Percentiles rank a stretch among this genome's conserved stretches.
Evolutionary conservation across 2,329 filamentous ascomycete species (phyloP).

Genomic region (Cryphonectria nitschkei): DNA sequence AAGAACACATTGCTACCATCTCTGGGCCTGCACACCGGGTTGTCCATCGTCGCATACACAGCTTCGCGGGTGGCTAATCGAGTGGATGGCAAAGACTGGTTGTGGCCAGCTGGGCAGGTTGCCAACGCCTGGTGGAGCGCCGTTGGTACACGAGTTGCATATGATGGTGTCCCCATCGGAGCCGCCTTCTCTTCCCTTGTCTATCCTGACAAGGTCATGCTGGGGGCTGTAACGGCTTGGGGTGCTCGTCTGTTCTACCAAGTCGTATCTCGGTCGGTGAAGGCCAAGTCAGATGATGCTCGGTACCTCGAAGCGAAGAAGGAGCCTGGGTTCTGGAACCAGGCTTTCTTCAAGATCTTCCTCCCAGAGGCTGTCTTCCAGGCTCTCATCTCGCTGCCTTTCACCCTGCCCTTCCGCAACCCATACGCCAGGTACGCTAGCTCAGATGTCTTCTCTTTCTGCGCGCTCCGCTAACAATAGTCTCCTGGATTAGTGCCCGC

Average conservation of each 20-base stretch:
- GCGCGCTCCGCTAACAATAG: constrained; percentile 10
- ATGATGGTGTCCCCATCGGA: constrained; percentile 48
- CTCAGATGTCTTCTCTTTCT: constrained; percentile 34
- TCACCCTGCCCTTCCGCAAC: constrained; percentile 59
- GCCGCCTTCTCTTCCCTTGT: constrained; percentile 52
- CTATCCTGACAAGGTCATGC: constrained; percentile 58
- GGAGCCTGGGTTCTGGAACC: constrained; percentile 59
- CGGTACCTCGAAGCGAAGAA: constrained; percentile 57
- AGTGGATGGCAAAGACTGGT: constrained; percentile 64
- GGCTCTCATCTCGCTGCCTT: constrained; percentile 59
- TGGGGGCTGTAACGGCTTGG: constrained; percentile 61
- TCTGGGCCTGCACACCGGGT: constrained; percentile 54
- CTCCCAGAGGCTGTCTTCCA: constrained; percentile 61
- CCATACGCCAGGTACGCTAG: constrained; percentile 40
- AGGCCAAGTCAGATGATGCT: constrained; percentile 58
- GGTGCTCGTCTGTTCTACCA: constrained; percentile 59
- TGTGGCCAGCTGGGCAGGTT: constrained; percentile 59
- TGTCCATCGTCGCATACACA: constrained; percentile 56
- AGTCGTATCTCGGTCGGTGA: constrained; percentile 51
- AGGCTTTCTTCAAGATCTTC: constrained; percentile 56
- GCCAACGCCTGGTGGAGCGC: constrained; percentile 65
- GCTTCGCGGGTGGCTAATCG: constrained; percentile 55
- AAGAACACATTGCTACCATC: constrained; percentile 58
- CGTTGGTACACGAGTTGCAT: constrained; percentile 53
- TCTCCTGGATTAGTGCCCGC: constrained; percentile 11